Percentiles rank a stretch among this genome's conserved stretches.
These are phyloP conservation scores for Narthecium ossifragum DNA, from an alignment of 106 monocot genomes.

Conservation along the genomic window DNA sequence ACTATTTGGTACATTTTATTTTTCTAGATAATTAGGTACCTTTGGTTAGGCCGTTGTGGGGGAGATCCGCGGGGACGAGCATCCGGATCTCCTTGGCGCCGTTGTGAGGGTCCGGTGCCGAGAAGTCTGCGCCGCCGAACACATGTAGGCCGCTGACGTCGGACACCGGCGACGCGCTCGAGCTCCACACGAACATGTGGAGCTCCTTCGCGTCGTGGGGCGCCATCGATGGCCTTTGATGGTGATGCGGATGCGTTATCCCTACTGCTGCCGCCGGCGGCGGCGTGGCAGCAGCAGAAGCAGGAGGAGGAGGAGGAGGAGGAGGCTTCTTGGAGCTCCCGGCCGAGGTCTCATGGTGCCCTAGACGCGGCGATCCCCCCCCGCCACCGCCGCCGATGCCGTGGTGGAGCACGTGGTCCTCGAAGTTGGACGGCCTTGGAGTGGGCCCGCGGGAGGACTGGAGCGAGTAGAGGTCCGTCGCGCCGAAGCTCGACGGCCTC, in stretches of 20 bases:
- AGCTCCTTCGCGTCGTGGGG: slow-evolving; percentile 58
- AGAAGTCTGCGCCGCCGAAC: slow-evolving; percentile 14
- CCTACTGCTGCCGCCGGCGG: neutral
- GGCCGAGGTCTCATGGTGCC: slow-evolving; percentile 21
- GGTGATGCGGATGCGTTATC: too few species aligned
- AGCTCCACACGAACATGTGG: slow-evolving; percentile 90
- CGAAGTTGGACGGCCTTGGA: slow-evolving; percentile 55
- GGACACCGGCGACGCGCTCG: slow-evolving; percentile 53
- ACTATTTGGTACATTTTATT: neutral
- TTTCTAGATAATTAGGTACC: slow-evolving; percentile 7
- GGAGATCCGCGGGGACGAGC: slow-evolving; percentile 50
- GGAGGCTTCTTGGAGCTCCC: slow-evolving; percentile 17
- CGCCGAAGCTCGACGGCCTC: slow-evolving; percentile 48
- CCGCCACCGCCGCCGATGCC: neutral
- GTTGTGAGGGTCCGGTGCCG: slow-evolving; percentile 7
- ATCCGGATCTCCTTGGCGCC: slow-evolving; percentile 69
- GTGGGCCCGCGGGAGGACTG: slow-evolving; percentile 62
- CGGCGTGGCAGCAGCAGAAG: neutral
- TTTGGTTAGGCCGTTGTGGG: slow-evolving; percentile 25
- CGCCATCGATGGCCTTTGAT: neutral
- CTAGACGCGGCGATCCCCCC: slow-evolving; percentile 10
- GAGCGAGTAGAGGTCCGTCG: slow-evolving; percentile 47
- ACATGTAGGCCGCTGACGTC: slow-evolving; percentile 49
- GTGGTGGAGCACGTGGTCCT: slow-evolving; percentile 17
- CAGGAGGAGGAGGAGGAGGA: neutral